phyloP scores from a whole-genome alignment of 202 grass and related monocot species.

The Panicum virgatum region DNA sequence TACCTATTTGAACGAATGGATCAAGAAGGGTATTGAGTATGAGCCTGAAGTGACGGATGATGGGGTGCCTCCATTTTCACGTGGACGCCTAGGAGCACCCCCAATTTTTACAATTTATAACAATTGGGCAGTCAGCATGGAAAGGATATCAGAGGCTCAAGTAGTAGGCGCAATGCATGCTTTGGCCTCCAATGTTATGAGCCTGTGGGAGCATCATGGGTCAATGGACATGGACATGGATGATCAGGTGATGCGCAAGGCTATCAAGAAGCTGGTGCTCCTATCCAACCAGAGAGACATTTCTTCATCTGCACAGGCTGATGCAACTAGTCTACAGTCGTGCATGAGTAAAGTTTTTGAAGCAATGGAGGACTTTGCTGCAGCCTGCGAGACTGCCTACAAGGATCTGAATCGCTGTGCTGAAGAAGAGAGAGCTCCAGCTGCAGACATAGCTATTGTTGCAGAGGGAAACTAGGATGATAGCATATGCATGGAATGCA shows the following conservation, averaged over 20 bases:
- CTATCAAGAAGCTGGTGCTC: neutral
- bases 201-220: slow-evolving; percentile 31
- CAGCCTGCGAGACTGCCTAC: slow-evolving; percentile 38
- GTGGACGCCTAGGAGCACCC: slow-evolving; percentile 60
- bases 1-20: slow-evolving; percentile 64
- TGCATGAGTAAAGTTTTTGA: slow-evolving; percentile 47
- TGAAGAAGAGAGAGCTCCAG: slow-evolving; percentile 48
- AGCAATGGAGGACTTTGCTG: slow-evolving; percentile 53
- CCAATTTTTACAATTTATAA: slow-evolving; percentile 66
- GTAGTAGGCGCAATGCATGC: slow-evolving; percentile 37
- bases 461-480: too few relatives aligned
- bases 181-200: slow-evolving; percentile 47
- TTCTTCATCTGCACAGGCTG: slow-evolving; percentile 28
- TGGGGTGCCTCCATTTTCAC: slow-evolving; percentile 63
- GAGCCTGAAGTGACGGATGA: slow-evolving; percentile 72
- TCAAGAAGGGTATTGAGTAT: slow-evolving; percentile 61
- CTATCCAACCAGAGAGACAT: neutral
- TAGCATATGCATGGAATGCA: too few relatives aligned
- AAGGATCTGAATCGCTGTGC: slow-evolving; percentile 41
- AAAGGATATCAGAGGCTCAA: slow-evolving; percentile 41
- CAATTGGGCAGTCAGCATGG: slow-evolving; percentile 50
- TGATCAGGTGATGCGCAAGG: too few relatives aligned
- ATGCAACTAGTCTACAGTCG: slow-evolving; percentile 31
- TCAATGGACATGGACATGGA: too few relatives aligned
- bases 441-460: too few relatives aligned